A percentile compares a stretch with the other conserved stretches of the same genome.
These are phyloP conservation scores for Lipomyces spencermartinsiae DNA, from an alignment of 805 yeast genomes.

Conservation along the genomic window DNA sequence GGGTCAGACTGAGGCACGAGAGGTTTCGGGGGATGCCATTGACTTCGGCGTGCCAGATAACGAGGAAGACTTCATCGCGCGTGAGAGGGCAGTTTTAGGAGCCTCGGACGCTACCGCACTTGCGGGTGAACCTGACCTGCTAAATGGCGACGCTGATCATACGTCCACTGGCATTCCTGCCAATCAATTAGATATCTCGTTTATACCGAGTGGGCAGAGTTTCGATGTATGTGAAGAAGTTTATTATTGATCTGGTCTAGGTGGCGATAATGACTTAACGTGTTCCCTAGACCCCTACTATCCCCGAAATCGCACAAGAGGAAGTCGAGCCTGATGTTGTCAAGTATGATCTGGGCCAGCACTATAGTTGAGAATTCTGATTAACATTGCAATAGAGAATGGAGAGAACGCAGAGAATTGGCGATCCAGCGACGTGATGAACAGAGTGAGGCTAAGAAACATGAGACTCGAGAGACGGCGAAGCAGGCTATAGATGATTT, in stretches of 20 bases:
- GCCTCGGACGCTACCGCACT: constrained; percentile 50
- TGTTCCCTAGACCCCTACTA: background rate
- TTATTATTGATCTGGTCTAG: background rate
- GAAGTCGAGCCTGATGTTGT: constrained; percentile 37
- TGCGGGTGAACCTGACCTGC: constrained; percentile 38
- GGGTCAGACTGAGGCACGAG: constrained; percentile 41
- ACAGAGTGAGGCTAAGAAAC: constrained; percentile 65
- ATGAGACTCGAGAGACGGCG: constrained; percentile 75
- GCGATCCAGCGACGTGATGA: constrained; percentile 83
- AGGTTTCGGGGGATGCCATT: constrained; percentile 51
- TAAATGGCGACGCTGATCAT: constrained; percentile 30
- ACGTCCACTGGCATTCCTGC: background rate
- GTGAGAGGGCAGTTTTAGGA: constrained; percentile 53
- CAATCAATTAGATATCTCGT: background rate
- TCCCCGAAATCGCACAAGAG: background rate
- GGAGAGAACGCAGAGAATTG: constrained; percentile 81
- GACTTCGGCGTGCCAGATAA: constrained; percentile 41
- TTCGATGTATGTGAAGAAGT: constrained; percentile 2
- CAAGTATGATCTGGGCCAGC: constrained; percentile 23
- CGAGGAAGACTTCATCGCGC: constrained; percentile 49
- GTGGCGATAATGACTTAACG: background rate
- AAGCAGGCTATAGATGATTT: constrained; percentile 85
- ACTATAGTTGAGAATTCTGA: background rate
- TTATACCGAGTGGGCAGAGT: background rate
- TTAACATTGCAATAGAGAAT: constrained; percentile 51